Percentiles rank a stretch among this genome's conserved stretches.
Evolutionary conservation across 345 rosid species (phyloP).

Genomic region (Alliaria petiolata): DNA sequence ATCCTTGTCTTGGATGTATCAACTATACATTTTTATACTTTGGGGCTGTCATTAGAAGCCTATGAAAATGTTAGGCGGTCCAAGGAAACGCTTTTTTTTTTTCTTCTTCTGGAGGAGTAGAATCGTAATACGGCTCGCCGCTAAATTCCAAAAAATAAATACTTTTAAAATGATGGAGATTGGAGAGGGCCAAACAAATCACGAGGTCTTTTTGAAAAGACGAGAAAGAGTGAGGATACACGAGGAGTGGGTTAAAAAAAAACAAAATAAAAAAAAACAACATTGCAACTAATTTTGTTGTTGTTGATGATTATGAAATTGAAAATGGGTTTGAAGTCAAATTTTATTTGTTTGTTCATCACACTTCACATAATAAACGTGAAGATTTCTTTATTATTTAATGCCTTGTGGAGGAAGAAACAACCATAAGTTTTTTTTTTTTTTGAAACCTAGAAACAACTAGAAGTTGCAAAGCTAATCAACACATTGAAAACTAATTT

Average conservation of each 20-base stretch:
- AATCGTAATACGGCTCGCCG: background rate
- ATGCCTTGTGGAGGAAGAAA: constrained; percentile 5
- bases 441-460: no score
- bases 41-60: background rate
- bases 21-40: background rate
- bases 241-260: background rate
- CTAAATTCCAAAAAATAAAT: background rate
- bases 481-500: background rate
- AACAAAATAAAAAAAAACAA: no score
- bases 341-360: background rate
- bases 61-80: background rate
- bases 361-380: background rate
- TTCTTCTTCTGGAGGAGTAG: background rate
- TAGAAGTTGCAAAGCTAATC: background rate
- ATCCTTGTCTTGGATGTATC: background rate
- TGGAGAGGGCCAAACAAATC: background rate
- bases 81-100: no score
- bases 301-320: background rate
- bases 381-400: background rate
- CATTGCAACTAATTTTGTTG: no score
- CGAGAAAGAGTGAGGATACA: background rate
- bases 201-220: background rate
- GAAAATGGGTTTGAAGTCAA: no score
- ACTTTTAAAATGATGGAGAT: background rate
- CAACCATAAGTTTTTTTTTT: no score